Percentiles rank a stretch among this genome's conserved stretches.
These are phyloP conservation scores for Cladosporium austrohemisphaericum DNA, from an alignment of 2,329 filamentous ascomycete genomes.

Conservation along the genomic window DNA sequence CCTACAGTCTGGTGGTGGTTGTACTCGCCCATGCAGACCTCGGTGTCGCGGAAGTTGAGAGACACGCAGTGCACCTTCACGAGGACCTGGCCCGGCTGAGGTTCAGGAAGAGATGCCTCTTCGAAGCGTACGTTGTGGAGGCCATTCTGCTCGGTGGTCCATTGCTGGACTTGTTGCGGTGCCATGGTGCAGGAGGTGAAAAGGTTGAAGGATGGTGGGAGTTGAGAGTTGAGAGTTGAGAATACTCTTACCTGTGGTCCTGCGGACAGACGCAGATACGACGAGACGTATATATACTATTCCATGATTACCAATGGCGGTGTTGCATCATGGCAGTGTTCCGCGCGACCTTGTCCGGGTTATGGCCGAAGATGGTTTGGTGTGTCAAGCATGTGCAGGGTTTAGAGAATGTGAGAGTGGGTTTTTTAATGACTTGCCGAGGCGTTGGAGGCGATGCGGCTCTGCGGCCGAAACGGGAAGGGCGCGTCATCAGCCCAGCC, in stretches of 20 bases:
- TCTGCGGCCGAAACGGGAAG: too few relatives aligned
- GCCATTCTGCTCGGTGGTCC: conserved; percentile 42
- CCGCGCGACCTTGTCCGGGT: background rate
- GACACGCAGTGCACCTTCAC: conserved; percentile 52
- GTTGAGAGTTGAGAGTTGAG: background rate
- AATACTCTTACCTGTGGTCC: background rate
- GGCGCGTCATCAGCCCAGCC: background rate
- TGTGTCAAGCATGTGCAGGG: background rate
- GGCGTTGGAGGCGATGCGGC: background rate
- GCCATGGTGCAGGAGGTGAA: too few relatives aligned
- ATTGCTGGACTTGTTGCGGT: conserved; percentile 33
- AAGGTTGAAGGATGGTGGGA: too few relatives aligned
- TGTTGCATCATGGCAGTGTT: background rate
- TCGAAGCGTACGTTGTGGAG: conserved; percentile 39
- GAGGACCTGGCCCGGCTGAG: conserved; percentile 44
- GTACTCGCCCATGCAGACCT: conserved; percentile 63
- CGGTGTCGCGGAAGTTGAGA: conserved; percentile 53
- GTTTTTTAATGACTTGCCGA: background rate
- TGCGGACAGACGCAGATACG: too few relatives aligned
- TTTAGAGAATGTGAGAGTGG: conserved; percentile 2
- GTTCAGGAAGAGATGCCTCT: conserved; percentile 33
- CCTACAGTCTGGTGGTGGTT: conserved; percentile 58
- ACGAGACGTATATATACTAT: too few relatives aligned
- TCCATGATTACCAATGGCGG: conserved; percentile 9
- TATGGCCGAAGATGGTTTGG: background rate